Evolutionary conservation across 2,329 filamentous ascomycete species (phyloP), one percentile per base, ranked within the genome.

Genomic region (Macroventuria anomochaeta): DNA sequence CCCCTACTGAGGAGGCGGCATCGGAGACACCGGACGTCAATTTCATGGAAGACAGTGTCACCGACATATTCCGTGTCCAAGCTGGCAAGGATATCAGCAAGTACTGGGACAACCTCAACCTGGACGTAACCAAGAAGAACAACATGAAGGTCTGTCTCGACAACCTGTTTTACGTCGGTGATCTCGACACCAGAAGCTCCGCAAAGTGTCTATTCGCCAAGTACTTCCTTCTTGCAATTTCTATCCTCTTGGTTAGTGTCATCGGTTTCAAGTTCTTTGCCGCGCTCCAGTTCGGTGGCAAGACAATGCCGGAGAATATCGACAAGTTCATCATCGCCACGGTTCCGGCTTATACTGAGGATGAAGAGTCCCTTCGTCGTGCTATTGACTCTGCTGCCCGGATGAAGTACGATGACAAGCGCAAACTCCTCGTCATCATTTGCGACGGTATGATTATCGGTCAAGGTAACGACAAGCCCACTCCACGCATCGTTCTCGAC

Each of bases 361-460:
- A 97, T 71, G 96, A 99, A 75, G 96, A 99, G 0, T 97, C 93
- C 29, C 83, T 99, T 21, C 91, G 95, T 49, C 93, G 93, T 81
- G 95, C 95, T 54, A 96, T 99, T 66, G 95, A 99, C 74, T 99
- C 95, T 0, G 90, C 91, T 54, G 93, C 95, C 23, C 85, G 92
- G 57, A 97, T 97, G 92, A 88, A 87, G 63, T 99, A 99, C 71
- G 95, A 99, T 69, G 93, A 99, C 73, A 99, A 99, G 80, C 91
- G 95, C 70, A 99, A 99, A 80, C 83, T 99, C 11, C 81, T 99
- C 21, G 86, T 96, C 62, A 83, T 99, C 57, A 82, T 99, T 60
- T 99, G 95, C 69, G 95, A 99, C 70, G 95, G 95, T 77, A 97
- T 99, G 93, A 99, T 99, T 80, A 96, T 99, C 62, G 95, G 95